phyloP scores from a whole-genome alignment of 345 rosid genomes.

The Bruguiera sexangula region DNA sequence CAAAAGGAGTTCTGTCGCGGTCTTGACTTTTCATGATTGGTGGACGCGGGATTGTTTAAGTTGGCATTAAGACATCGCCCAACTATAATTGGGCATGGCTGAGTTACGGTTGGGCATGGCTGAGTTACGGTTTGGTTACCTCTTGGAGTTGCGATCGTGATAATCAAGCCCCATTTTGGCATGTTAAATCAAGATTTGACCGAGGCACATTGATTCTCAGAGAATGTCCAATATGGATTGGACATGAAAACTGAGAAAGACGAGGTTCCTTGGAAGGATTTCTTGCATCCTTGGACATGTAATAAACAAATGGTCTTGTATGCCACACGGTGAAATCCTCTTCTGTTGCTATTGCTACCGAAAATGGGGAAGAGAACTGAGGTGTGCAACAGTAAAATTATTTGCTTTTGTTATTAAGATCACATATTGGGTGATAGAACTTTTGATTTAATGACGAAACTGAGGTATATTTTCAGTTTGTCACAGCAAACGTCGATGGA shows the following conservation, averaged over 20 bases:
- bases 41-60: not conserved
- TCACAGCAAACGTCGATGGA: no score
- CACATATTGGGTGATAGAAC: no score
- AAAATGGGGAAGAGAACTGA: no score
- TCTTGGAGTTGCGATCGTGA: not conserved
- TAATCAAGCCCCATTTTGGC: not conserved
- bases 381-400: no score
- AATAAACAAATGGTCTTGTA: no score
- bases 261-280: not conserved
- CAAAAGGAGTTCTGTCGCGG: slow-evolving; percentile 79
- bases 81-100: not conserved
- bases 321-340: no score
- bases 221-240: not conserved
- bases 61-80: not conserved
- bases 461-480: no score
- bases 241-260: not conserved
- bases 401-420: no score
- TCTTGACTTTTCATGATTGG: slow-evolving; percentile 11
- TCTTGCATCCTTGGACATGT: no score
- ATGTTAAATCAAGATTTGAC: not conserved
- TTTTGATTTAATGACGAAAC: no score
- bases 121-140: not conserved
- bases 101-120: not conserved
- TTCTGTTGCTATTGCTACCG: no score
- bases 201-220: not conserved